These are phyloP conservation scores for Zalerion maritima DNA, from an alignment of 495 filamentous ascomycete genomes.

Conservation along the genomic window DNA sequence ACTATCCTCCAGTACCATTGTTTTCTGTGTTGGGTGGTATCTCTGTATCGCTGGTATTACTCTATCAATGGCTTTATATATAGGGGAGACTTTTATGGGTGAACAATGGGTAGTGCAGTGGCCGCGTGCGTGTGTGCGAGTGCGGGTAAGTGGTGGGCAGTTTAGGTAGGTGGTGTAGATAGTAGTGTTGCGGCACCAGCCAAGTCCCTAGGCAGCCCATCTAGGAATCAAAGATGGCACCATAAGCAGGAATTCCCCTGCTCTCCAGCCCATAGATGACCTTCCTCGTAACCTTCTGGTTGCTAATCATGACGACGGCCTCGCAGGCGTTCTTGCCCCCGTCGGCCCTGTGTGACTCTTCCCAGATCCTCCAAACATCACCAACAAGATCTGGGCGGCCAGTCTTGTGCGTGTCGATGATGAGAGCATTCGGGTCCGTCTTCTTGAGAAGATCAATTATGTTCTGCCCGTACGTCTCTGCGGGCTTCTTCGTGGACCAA, in stretches of 20 bases:
- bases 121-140: no score
- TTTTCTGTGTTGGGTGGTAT: no score
- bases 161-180: no score
- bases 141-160: no score
- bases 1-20: no score
- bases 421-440: conserved; percentile 31
- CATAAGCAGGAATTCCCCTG: conserved; percentile 56
- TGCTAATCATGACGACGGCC: conserved; percentile 64
- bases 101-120: no score
- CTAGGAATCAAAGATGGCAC: conserved; percentile 71
- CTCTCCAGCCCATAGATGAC: conserved; percentile 62
- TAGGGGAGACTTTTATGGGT: no score
- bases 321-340: conserved; percentile 49
- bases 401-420: conserved; percentile 32
- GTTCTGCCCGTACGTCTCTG: conserved; percentile 27
- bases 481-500: conserved; percentile 32
- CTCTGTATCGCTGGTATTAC: no score
- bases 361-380: conserved; percentile 40
- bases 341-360: conserved; percentile 41
- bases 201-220: no score
- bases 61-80: no score
- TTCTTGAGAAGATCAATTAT: conserved; percentile 28
- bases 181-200: no score
- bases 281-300: conserved; percentile 54
- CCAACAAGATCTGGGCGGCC: conserved; percentile 37